A percentile compares a stretch with the other conserved stretches of the same genome.
phyloP scores from a whole-genome alignment of 768 basidiomycete genomes.

The Albatrellus ellisii region DNA sequence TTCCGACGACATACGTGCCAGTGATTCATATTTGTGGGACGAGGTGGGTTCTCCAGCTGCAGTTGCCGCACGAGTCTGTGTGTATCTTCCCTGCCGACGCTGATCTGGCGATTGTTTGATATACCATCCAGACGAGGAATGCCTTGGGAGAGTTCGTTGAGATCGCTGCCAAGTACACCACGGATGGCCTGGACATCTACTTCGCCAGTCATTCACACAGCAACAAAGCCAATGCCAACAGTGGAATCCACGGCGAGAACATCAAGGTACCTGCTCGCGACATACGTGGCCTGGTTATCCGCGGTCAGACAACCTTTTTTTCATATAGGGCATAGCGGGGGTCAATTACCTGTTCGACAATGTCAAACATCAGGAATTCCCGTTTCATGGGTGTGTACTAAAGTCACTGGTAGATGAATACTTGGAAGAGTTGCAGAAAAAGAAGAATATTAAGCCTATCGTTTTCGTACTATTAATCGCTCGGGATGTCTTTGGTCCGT shows the following conservation, averaged over 20 bases:
- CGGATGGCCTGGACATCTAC: conserved; percentile 28
- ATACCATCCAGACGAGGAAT: conserved; percentile 26
- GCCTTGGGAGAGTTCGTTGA: conserved; percentile 29
- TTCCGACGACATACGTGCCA: no score
- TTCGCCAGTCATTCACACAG: conserved; percentile 24
- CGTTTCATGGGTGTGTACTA: no score
- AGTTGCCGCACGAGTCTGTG: no score
- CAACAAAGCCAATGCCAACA: no score
- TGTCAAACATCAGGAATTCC: conserved; percentile 7
- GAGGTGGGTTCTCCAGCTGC: no score
- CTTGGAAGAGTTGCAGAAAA: conserved; percentile 17
- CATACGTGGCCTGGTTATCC: neutral
- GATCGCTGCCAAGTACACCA: conserved; percentile 23
- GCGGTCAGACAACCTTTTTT: neutral
- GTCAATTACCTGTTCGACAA: conserved; percentile 6
- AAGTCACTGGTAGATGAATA: conserved; percentile 7
- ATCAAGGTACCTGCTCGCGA: conserved; percentile 10
- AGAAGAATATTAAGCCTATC: conserved; percentile 25
- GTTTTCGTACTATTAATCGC: conserved; percentile 26
- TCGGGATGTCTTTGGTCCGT: conserved; percentile 26
- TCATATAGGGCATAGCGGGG: conserved; percentile 3
- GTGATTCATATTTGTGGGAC: no score
- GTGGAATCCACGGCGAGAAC: no score
- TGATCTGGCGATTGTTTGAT: conserved; percentile 30
- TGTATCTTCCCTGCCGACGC: no score